phyloP scores from a whole-genome alignment of 163 green algal species.

The Chlamydomonas reinhardtii region DNA sequence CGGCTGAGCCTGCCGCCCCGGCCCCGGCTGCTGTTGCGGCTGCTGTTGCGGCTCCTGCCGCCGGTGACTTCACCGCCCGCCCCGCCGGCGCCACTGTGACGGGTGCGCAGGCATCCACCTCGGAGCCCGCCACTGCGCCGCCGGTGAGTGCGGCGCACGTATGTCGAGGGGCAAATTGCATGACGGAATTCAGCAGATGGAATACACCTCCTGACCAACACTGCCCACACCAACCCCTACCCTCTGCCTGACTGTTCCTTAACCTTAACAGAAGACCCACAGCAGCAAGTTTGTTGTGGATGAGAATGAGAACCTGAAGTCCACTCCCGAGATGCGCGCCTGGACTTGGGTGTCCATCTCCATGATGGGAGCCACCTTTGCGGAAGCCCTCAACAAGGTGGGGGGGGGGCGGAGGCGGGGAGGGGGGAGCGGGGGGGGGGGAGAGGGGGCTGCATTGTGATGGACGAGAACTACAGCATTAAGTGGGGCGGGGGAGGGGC shows the following conservation, averaged over 20 bases:
- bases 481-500: no score
- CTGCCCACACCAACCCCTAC: no score
- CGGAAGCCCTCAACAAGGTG: slow-evolving; percentile 42
- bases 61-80: background rate
- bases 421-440: no score
- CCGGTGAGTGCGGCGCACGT: no score
- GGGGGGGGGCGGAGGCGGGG: no score
- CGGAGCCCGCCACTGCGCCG: background rate
- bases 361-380: slow-evolving; percentile 52
- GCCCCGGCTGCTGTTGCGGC: background rate
- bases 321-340: slow-evolving; percentile 54
- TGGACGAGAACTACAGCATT: no score
- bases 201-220: no score
- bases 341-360: slow-evolving; percentile 66
- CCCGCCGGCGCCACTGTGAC: background rate
- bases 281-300: slow-evolving; percentile 67
- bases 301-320: slow-evolving; percentile 61
- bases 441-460: background rate
- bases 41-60: background rate
- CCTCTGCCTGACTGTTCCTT: no score
- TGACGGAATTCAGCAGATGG: no score
- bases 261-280: no score
- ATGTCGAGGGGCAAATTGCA: no score
- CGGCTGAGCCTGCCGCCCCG: background rate
- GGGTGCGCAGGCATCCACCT: slow-evolving; percentile 7